Evolutionary conservation across 768 basidiomycete genomes (phyloP), one percentile per base, ranked within the genome.

Genomic region (Termitomyces eurrhizus): DNA sequence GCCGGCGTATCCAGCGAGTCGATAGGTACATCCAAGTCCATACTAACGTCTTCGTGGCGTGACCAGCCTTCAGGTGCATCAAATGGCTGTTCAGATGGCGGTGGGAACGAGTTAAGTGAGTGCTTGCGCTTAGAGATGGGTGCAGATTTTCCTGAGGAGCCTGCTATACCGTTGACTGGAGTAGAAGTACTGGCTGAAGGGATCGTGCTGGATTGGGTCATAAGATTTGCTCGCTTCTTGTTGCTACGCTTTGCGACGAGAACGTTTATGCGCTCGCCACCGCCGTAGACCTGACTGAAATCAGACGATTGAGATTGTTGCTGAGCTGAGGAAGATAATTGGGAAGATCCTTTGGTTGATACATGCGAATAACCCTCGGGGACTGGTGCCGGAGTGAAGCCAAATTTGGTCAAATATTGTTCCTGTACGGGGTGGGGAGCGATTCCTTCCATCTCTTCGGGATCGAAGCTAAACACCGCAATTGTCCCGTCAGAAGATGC

Each of bases 401-500:
- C 88, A 68, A 93, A 94, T 68, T 92, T 92, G 52, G 85, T 83
- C 16, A 94, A 77, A 70, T 94, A 94, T 65, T 89, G 83, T 66
- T 85, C 84, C 70, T 93, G 92, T 12, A 87, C 87, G 11, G 80
- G 77, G 66, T 83, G 81, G 4, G 88, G 84, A 2, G 90, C 87
- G 41, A 93, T 88, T 37, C 92, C 92, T 69, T 92, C 90, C 2
- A 92, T 75, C 72, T 93, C 93, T 36, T 86, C 83, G 2, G 84
- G 69, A 45, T 90, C 88, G 67, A 98, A 98, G 64, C 83, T 80
- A 74, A 97, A 92, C 2, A 89, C 93, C 1, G 88, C 93, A 57
- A 98, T 86, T 0, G 95, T 95, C 2, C 97, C 97, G 69, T 99
- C 97, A 0, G 94, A 96, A 1, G 95, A 97, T 61, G 92, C 93